Evolutionary conservation across 257 asterid genomes (phyloP).

Genomic region (Solanum boliviense): DNA sequence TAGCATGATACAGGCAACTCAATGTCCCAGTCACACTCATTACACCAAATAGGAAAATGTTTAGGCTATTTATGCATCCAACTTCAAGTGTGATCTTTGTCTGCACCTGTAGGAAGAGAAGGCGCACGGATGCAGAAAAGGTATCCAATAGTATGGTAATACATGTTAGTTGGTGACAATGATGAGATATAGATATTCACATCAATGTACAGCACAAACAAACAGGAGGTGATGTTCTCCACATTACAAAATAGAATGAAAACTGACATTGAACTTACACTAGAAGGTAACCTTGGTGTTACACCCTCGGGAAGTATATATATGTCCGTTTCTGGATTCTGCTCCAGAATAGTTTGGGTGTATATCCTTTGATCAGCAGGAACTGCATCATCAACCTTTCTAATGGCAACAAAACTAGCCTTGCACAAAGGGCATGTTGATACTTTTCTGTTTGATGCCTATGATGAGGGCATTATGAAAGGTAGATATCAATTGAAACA

Average conservation of each 20-base stretch:
- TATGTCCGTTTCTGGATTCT: conserved; percentile 28
- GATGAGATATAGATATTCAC: background rate
- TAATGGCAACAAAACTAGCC: conserved; percentile 58
- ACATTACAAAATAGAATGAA: background rate
- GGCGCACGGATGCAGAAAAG: background rate
- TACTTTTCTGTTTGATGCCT: conserved; percentile 42
- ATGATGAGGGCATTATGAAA: background rate
- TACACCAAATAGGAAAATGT: background rate
- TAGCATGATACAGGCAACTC: background rate
- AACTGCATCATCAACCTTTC: conserved; percentile 58
- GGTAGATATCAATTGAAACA: background rate
- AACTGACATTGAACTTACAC: conserved; percentile 32
- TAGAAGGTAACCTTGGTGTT: conserved; percentile 16
- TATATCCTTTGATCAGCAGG: conserved; percentile 80
- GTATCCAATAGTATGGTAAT: background rate
- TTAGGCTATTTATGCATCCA: background rate
- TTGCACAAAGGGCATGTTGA: conserved; percentile 91
- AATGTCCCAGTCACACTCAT: background rate
- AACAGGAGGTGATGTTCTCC: background rate
- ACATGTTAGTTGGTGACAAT: background rate
- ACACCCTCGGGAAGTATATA: conserved; percentile 49
- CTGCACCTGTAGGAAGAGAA: background rate
- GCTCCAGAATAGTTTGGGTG: conserved; percentile 57
- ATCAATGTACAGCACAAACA: background rate
- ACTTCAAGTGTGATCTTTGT: background rate